Base-by-base conservation (phyloP, 495 filamentous ascomycete genomes). In the Neurospora discreta region DNA sequence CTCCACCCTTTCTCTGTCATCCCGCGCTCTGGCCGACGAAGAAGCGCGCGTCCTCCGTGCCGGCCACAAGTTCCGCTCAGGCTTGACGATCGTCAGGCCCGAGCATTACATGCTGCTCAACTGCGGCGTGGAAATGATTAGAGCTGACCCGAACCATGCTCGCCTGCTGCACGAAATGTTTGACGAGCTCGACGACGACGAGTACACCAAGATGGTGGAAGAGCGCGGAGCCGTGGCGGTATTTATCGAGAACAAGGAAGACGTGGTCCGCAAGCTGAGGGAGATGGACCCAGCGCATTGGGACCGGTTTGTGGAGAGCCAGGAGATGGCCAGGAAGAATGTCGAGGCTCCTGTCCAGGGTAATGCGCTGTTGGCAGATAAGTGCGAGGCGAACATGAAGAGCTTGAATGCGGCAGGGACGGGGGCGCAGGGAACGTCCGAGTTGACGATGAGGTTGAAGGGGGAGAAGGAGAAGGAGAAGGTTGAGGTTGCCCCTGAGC, bases 31-130 rank as follows among this genome's bases (percentile, higher is more conserved):
- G 68, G 89, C 91, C 13, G 87, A 93, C 60, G 95, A 99, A 82
- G 95, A 99, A 86, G 95, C 92, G 65, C 91, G 90, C 43, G 88
- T 95, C 73, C 91, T 97, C 76, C 91, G 93, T 30, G 88, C 93
- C 13, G 92, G 93, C 18, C 93, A 96, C 77, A 88, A 90, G 73
- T 85, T 97, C 72, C 89, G 93, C 23, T 88, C 89, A 2, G 92
- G 77, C 43, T 36, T 36, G 33, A 36, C 33, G 33, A 78, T 84
- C 40, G 77, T 84, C 69, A 83, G 82, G 71, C 80, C 80, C 10
- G 84, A 87, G 68, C 78, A 87, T 68, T 82, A 82, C 65, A 74
- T 83, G 23, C 73, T 81, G 11, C 80, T 87, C 11, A 81, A 79
- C 9, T 78, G 77, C 0, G 78, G 81, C 33, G 72, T 81, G 3